These are phyloP conservation scores for Crucibulum laeve DNA, from an alignment of 768 basidiomycete species.

Conservation along the genomic window DNA sequence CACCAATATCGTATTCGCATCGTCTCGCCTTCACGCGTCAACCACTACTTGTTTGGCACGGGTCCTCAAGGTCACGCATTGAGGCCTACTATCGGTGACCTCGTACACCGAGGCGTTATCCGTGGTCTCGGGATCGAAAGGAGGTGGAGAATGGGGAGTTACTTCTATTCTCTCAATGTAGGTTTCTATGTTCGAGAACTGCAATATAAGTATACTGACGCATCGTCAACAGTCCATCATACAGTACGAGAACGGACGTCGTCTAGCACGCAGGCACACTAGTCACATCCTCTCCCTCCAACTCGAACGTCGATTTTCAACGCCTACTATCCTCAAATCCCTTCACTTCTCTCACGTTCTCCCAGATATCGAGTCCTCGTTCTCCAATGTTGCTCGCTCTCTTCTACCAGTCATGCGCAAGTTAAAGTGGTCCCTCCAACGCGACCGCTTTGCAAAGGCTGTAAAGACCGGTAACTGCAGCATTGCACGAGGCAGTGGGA, in stretches of 20 bases:
- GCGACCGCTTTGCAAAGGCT: constrained; percentile 55
- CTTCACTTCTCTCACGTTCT: constrained; percentile 50
- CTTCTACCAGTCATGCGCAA: constrained; percentile 61
- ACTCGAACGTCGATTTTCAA: constrained; percentile 38
- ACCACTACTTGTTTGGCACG: constrained; percentile 59
- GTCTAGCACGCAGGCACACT: constrained; percentile 51
- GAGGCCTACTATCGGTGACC: constrained; percentile 61
- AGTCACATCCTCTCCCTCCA: constrained; percentile 48
- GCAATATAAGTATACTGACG: constrained; percentile 1
- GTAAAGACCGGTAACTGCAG: constrained; percentile 41
- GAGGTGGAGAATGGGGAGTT: constrained; percentile 60
- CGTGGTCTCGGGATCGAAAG: constrained; percentile 64
- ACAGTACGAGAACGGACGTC: constrained; percentile 59
- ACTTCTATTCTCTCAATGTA: constrained; percentile 61
- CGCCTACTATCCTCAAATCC: constrained; percentile 30
- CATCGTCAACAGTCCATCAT: constrained; percentile 45
- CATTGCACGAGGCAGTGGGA: constrained; percentile 22
- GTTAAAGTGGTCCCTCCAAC: constrained; percentile 69
- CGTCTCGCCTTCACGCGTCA: constrained; percentile 62
- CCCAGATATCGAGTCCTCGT: constrained; percentile 62
- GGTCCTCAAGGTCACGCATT: constrained; percentile 51
- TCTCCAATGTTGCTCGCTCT: constrained; percentile 49
- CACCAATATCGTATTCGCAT: constrained; percentile 58
- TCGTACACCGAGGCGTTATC: constrained; percentile 68
- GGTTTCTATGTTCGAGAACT: constrained; percentile 15